Conservation (phyloP, 129 eudicot genomes). For the Chrysanthemum lavandulifolium region DNA sequence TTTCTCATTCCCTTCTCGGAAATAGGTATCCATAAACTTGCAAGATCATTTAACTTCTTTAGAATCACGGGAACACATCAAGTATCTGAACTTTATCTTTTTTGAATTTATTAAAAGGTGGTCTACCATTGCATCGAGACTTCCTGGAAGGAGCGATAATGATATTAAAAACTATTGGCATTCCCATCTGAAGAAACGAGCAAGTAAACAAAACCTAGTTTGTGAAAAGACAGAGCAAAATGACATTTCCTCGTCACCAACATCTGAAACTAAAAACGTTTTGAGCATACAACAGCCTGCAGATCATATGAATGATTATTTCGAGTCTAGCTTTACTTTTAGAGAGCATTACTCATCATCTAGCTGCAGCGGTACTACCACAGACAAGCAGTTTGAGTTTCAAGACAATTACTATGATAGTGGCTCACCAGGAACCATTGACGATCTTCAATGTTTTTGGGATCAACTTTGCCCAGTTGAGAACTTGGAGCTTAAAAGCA, state of each 20-base stretch:
- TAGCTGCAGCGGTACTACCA: background rate
- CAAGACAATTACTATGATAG: background rate
- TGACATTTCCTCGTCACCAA: background rate
- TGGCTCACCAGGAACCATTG: conserved; percentile 19
- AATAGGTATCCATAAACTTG: conserved; percentile 23
- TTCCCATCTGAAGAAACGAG: conserved; percentile 40
- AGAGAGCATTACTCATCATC: conserved; percentile 3
- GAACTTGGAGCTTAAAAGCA: conserved; percentile 9
- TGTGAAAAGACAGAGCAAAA: conserved; percentile 1
- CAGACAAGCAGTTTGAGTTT: background rate
- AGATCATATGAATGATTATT: background rate
- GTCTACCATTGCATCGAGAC: conserved; percentile 44
- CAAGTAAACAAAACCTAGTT: background rate
- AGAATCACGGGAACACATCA: background rate
- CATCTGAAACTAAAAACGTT: background rate
- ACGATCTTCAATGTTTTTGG: conserved; percentile 31
- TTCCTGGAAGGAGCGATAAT: conserved; percentile 52
- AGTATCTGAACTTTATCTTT: background rate
- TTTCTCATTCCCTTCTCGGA: conserved; percentile 28
- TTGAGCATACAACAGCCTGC: background rate
- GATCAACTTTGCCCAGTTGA: conserved; percentile 23
- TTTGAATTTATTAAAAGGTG: conserved; percentile 29
- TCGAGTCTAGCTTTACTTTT: background rate
- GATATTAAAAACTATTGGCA: conserved; percentile 46
- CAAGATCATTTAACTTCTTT: background rate